Conservation (phyloP, 495 filamentous ascomycete species). For the Elaphomyces granulatus region DNA sequence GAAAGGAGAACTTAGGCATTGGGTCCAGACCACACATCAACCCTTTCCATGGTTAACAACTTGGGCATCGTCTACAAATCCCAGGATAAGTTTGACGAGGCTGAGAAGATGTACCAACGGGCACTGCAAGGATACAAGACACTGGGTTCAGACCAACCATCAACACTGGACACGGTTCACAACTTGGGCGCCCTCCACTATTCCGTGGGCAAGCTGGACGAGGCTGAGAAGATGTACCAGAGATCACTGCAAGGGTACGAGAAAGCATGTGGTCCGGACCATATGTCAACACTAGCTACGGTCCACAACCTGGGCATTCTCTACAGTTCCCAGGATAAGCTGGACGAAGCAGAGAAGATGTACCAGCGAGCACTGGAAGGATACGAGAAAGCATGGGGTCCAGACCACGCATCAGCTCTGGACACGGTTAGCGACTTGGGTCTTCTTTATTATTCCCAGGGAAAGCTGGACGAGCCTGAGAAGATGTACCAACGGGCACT, state of each 20-base stretch:
- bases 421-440: conserved; percentile 23
- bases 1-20: conserved; percentile 18
- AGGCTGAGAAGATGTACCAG: too few relatives aligned
- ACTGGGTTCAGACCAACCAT: conserved; percentile 21
- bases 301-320: conserved; percentile 12
- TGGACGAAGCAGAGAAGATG: conserved; percentile 20
- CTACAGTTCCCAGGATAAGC: conserved; percentile 14
- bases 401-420: conserved; percentile 24
- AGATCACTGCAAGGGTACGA: conserved; percentile 10
- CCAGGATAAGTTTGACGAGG: conserved; percentile 16
- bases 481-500: conserved; percentile 12
- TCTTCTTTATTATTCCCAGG: conserved; percentile 9
- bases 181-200: conserved; percentile 12
- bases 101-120: conserved; percentile 13
- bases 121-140: conserved; percentile 9
- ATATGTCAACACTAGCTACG: background rate
- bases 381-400: conserved; percentile 21
- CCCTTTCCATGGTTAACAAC: conserved; percentile 20
- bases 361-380: conserved; percentile 22
- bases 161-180: conserved; percentile 21
- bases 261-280: conserved; percentile 12
- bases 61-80: conserved; percentile 9
- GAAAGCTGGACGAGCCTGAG: conserved; percentile 15
- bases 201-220: conserved; percentile 12
- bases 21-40: conserved; percentile 15